Conservation (phyloP, 2,329 filamentous ascomycete species). For the Paracamarosporium sp. region DNA sequence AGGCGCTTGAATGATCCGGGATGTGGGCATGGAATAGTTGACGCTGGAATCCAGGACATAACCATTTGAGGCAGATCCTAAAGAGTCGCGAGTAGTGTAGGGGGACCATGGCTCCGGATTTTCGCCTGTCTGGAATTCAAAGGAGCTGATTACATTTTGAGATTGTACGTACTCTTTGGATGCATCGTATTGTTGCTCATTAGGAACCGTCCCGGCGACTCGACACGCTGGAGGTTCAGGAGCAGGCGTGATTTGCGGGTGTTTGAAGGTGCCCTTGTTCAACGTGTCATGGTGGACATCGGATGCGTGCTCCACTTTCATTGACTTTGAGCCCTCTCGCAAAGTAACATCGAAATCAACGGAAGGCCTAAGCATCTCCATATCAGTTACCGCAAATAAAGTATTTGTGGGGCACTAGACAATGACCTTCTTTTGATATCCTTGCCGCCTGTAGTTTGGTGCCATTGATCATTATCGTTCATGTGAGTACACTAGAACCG, state of each 20-base stretch:
- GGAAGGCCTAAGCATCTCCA: not conserved
- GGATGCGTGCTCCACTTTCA: constrained; percentile 8
- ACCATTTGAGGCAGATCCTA: not conserved
- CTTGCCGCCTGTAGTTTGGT: not conserved
- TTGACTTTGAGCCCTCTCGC: not conserved
- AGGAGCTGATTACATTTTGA: not conserved
- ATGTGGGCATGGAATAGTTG: not conserved
- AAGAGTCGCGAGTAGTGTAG: not conserved
- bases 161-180: constrained; percentile 12
- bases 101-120: constrained; percentile 7
- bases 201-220: not conserved
- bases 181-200: not conserved
- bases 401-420: not conserved
- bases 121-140: not conserved
- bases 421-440: constrained; percentile 6
- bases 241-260: not conserved
- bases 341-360: not conserved
- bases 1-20: not conserved
- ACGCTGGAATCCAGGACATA: not conserved
- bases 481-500: constrained; percentile 18
- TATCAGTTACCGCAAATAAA: not conserved
- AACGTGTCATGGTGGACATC: not conserved
- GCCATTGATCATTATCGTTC: not conserved
- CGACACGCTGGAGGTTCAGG: not conserved
- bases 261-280: not conserved